Conservation (phyloP, 2,329 filamentous ascomycete genomes). For the Shiraia bambusicola region DNA sequence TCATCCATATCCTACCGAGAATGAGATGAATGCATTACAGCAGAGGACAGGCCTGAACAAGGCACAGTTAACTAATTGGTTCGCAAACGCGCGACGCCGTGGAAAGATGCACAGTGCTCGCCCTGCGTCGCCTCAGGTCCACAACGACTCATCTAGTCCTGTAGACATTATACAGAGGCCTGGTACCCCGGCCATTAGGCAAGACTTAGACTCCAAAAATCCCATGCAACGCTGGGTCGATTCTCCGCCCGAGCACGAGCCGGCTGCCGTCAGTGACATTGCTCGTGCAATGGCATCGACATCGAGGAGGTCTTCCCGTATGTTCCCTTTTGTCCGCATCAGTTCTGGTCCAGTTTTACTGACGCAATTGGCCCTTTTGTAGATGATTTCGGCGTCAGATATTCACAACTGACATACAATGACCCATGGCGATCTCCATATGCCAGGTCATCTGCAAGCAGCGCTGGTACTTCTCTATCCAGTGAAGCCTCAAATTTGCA, state of each 20-base stretch:
- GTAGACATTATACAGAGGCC: constrained; percentile 28
- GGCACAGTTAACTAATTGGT: constrained; percentile 31
- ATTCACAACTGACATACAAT: constrained; percentile 3
- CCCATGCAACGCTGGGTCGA: constrained; percentile 34
- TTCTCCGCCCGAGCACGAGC: constrained; percentile 32
- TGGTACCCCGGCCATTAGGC: constrained; percentile 21
- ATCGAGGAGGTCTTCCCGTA: constrained; percentile 8
- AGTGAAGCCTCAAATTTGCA: constrained; percentile 20
- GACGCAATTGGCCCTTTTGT: neutral
- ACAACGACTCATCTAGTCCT: constrained; percentile 7
- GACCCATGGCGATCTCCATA: constrained; percentile 16
- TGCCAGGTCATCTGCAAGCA: constrained; percentile 24
- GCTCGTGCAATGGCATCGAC: constrained; percentile 26
- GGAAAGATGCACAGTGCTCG: constrained; percentile 18
- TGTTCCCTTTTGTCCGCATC: neutral
- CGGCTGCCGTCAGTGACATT: constrained; percentile 24
- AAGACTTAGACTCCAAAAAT: constrained; percentile 10
- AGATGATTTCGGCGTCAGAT: constrained; percentile 1
- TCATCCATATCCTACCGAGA: constrained; percentile 26
- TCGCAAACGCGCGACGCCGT: constrained; percentile 31
- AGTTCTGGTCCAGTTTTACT: neutral
- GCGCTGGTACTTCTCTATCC: constrained; percentile 25
- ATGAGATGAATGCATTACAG: constrained; percentile 21
- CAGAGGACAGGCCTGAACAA: constrained; percentile 26
- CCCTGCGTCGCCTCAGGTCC: constrained; percentile 10